Conservation (phyloP, 2,329 filamentous ascomycete species). For the Chaetomium strumarium region DNA sequence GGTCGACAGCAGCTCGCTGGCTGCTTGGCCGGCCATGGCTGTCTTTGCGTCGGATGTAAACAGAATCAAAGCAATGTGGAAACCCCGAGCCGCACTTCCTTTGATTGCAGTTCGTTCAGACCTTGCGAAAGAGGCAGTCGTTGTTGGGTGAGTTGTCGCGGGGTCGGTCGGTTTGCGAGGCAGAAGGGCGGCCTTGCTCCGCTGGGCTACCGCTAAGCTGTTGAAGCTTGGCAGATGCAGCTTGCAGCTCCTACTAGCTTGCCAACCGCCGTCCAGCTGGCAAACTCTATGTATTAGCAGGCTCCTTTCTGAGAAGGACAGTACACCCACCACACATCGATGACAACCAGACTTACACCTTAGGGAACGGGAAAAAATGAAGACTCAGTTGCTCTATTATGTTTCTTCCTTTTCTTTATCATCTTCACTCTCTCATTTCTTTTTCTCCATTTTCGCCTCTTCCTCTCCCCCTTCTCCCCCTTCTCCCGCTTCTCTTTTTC, state of each 20-base stretch:
- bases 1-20: constrained; percentile 58
- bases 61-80: neutral
- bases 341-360: no score
- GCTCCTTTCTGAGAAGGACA: no score
- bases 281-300: no score
- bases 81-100: neutral
- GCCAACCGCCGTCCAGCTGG: no score
- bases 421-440: neutral
- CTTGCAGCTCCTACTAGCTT: constrained; percentile 1
- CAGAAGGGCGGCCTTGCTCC: constrained; percentile 23
- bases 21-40: constrained; percentile 41
- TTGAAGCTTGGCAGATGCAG: neutral
- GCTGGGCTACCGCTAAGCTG: constrained; percentile 10
- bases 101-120: neutral
- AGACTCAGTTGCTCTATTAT: no score
- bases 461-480: no score
- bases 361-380: no score
- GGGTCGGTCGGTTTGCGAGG: constrained; percentile 18
- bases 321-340: no score
- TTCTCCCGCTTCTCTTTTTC: no score
- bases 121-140: neutral
- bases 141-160: neutral
- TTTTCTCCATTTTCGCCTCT: no score
- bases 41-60: neutral
- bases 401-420: neutral